These are phyloP conservation scores for Thinopyrum elongatum DNA, from an alignment of 176 grass and related monocot species.

Conservation along the genomic window DNA sequence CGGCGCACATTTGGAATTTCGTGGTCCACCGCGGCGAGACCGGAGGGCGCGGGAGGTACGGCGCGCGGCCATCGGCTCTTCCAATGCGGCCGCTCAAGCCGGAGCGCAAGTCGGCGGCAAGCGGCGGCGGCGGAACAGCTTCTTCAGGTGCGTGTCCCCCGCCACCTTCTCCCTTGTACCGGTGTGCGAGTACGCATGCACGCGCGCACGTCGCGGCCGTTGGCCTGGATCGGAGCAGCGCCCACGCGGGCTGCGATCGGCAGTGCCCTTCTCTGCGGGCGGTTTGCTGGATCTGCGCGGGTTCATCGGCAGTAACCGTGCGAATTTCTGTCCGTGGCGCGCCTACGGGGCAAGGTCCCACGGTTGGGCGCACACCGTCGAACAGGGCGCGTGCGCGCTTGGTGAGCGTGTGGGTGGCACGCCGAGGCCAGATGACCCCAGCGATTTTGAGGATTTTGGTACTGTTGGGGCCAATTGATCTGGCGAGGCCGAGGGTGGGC, in stretches of 20 bases:
- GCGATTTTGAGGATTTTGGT: neutral
- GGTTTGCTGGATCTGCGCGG: neutral
- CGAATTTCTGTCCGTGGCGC: neutral
- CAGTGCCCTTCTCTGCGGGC: neutral
- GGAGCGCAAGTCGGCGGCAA: neutral
- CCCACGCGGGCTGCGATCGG: neutral
- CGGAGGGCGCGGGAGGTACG: neutral
- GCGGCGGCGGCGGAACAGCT: neutral
- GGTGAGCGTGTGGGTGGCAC: neutral
- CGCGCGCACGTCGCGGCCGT: neutral
- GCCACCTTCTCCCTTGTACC: neutral
- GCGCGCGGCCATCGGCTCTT: neutral
- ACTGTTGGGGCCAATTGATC: neutral
- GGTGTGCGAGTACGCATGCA: neutral
- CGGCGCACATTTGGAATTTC: neutral
- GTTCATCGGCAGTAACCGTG: neutral
- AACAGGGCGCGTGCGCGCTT: neutral
- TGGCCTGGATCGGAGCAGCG: neutral
- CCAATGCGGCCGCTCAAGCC: neutral
- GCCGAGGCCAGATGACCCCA: neutral
- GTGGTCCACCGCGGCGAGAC: neutral
- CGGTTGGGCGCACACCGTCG: neutral
- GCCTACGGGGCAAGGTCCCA: no score
- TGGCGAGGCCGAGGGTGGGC: neutral
- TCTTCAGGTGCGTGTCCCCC: slow-evolving; percentile 15